Conservation (phyloP, 2,329 filamentous ascomycete genomes). For the Beauveria sp. region DNA sequence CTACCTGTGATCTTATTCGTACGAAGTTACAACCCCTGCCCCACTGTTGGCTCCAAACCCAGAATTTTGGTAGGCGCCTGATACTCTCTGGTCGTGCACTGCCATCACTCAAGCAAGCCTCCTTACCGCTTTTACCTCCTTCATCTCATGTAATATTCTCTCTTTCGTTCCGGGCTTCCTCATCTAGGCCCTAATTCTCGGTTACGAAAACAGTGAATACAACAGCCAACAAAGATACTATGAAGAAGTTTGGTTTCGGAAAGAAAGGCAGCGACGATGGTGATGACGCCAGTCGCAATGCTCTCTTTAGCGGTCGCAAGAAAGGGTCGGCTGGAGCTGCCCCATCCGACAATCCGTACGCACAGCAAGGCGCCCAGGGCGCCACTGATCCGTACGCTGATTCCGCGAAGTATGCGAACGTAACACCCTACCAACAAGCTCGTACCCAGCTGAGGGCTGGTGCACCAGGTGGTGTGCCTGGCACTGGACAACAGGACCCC, state of each 20-base stretch:
- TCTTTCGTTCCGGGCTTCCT: neutral
- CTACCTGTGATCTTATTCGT: no score
- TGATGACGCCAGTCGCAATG: slow-evolving; percentile 40
- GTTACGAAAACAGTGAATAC: neutral
- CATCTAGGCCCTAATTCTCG: neutral
- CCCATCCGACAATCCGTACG: slow-evolving; percentile 49
- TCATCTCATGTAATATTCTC: neutral
- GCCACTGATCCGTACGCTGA: slow-evolving; percentile 47
- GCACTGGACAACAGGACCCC: slow-evolving; percentile 5
- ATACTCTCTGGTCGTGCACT: neutral
- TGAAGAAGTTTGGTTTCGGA: slow-evolving; percentile 55
- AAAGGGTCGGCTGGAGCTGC: slow-evolving; percentile 37
- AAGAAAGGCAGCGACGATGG: slow-evolving; percentile 44
- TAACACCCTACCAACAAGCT: slow-evolving; percentile 39
- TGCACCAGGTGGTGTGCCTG: slow-evolving; percentile 14
- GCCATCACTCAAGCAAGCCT: neutral
- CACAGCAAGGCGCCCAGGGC: slow-evolving; percentile 34
- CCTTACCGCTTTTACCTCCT: neutral
- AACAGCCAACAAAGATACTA: slow-evolving; percentile 19
- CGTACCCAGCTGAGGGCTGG: slow-evolving; percentile 26
- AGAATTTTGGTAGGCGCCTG: neutral
- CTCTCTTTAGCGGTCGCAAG: slow-evolving; percentile 47
- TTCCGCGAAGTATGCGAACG: slow-evolving; percentile 36
- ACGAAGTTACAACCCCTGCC: neutral
- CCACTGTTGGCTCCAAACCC: neutral